Percentiles rank a stretch among this genome's conserved stretches.
phyloP scores from a whole-genome alignment of 2,329 filamentous ascomycete genomes.

The Fusarium poae region DNA sequence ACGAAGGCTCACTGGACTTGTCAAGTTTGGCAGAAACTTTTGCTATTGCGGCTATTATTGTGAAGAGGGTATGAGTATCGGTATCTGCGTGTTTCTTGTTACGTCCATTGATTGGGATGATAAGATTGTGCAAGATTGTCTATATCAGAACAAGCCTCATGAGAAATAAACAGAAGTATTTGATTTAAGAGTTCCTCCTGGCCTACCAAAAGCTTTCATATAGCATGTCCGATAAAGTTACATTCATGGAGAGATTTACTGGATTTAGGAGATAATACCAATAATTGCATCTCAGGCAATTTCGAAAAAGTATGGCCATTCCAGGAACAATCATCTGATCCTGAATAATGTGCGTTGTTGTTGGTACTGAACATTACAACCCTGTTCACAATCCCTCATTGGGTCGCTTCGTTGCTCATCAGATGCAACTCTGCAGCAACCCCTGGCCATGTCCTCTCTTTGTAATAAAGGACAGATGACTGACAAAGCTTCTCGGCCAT shows the following conservation, averaged over 20 bases:
- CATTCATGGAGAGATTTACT: not conserved
- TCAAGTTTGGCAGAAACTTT: not conserved
- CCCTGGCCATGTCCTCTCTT: not conserved
- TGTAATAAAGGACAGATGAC: not conserved
- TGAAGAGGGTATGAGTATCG: not conserved
- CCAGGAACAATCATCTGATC: not conserved
- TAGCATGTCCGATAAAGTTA: not conserved
- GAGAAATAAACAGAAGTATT: too few relatives aligned
- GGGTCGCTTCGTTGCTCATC: not conserved
- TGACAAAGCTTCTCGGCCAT: not conserved
- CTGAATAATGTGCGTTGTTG: not conserved
- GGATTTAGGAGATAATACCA: not conserved
- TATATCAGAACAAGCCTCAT: not conserved
- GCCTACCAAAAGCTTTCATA: too few relatives aligned
- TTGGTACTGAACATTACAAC: not conserved
- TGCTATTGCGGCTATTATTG: slow-evolving; percentile 1
- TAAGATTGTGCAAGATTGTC: too few relatives aligned
- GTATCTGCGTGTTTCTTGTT: not conserved
- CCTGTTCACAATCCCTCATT: not conserved
- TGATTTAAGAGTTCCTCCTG: too few relatives aligned
- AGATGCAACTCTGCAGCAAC: not conserved
- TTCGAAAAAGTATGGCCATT: not conserved
- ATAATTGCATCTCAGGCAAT: not conserved
- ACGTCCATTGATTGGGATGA: too few relatives aligned
- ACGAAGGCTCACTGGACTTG: not conserved